A percentile compares a stretch with the other conserved stretches of the same genome.
phyloP scores from a whole-genome alignment of 257 asterid genomes.

The Solanum neorickii region DNA sequence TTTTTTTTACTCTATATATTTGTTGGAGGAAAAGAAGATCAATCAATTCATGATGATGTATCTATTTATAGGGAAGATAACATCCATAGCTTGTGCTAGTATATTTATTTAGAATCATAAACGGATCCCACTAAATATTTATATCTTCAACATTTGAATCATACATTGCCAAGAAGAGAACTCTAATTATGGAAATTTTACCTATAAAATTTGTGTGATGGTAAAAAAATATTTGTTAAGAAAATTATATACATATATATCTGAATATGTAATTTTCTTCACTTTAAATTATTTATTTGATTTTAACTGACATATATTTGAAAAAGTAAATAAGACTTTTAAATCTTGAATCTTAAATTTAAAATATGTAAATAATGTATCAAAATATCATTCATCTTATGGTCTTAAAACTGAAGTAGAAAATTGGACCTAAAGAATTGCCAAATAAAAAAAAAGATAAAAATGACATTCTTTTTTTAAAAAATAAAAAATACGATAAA shows the following conservation, averaged over 20 bases:
- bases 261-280: not conserved
- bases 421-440: not conserved
- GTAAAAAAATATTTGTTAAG: too few relatives aligned
- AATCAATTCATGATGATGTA: not conserved
- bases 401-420: not conserved
- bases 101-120: not conserved
- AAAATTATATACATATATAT: not conserved
- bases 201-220: not conserved
- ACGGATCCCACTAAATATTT: not conserved
- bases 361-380: too few relatives aligned
- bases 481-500: too few relatives aligned
- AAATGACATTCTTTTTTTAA: too few relatives aligned
- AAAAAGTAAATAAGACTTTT: not conserved
- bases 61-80: not conserved
- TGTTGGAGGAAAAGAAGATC: not conserved
- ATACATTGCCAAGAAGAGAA: not conserved
- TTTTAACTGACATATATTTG: not conserved
- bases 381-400: too few relatives aligned
- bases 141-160: not conserved
- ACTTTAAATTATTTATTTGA: not conserved
- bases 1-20: not conserved
- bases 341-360: not conserved
- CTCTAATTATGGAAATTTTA: not conserved
- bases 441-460: not conserved
- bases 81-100: not conserved